A percentile compares a stretch with the other conserved stretches of the same genome.
Conservation (phyloP, 441 rosid species). For the Croton laevigatus region DNA sequence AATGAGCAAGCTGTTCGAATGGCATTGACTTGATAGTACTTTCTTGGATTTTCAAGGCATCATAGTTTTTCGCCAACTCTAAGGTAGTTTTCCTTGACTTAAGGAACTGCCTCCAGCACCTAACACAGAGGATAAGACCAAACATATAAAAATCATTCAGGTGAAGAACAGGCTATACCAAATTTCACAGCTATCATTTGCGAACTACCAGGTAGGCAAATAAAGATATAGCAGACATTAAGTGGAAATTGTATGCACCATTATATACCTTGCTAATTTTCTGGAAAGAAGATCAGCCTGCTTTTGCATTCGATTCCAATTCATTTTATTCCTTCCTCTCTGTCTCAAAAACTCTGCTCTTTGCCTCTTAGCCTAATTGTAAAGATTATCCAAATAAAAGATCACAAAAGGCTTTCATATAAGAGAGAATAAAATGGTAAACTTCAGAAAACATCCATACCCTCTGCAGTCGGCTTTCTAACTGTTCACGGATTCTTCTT, state of each 20-base stretch:
- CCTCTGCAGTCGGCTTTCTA: slow-evolving; percentile 86
- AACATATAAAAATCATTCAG: background rate
- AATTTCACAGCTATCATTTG: no score
- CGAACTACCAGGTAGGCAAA: background rate
- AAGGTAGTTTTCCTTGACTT: slow-evolving; percentile 65
- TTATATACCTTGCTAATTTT: slow-evolving; percentile 54
- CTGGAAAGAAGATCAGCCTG: slow-evolving; percentile 79
- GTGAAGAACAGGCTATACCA: background rate
- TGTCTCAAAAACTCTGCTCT: slow-evolving; percentile 91
- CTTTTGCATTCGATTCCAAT: slow-evolving; percentile 49
- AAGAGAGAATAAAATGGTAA: background rate
- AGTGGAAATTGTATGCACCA: background rate
- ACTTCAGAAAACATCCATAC: slow-evolving; percentile 33
- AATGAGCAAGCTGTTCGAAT: slow-evolving; percentile 80
- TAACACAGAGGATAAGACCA: slow-evolving; percentile 18
- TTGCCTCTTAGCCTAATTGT: slow-evolving; percentile 72
- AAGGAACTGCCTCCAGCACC: slow-evolving; percentile 88
- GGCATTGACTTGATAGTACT: slow-evolving; percentile 52
- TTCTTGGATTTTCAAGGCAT: slow-evolving; percentile 54
- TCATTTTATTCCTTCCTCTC: slow-evolving; percentile 56
- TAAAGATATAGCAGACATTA: background rate
- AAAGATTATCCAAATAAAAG: slow-evolving; percentile 7
- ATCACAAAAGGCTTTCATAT: background rate
- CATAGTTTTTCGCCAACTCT: slow-evolving; percentile 66
- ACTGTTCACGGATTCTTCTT: slow-evolving; percentile 67